Conservation (phyloP, 2,329 filamentous ascomycete genomes). For the Fusarium sp. region DNA sequence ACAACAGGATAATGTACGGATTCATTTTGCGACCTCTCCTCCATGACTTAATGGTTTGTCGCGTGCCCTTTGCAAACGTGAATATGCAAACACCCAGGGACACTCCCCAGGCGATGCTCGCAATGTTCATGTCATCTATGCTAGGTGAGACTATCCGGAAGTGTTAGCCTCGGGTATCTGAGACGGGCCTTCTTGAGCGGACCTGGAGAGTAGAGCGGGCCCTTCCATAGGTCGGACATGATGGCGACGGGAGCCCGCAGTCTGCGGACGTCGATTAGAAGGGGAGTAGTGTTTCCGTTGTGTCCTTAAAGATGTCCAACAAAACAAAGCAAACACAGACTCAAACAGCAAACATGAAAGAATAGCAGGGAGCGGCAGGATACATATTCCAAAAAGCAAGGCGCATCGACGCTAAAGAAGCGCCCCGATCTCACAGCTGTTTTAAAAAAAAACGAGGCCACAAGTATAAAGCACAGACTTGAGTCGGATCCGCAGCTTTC, state of each 20-base stretch:
- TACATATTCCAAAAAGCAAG: constrained; percentile 28
- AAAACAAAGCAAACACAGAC: not conserved
- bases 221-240: constrained; percentile 35
- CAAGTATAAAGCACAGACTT: constrained; percentile 21
- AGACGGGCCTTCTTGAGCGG: not conserved
- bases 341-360: not conserved
- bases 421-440: constrained; percentile 13
- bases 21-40: constrained; percentile 35
- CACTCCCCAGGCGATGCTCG: constrained; percentile 43
- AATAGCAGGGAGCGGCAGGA: constrained; percentile 2
- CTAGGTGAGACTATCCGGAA: constrained; percentile 17
- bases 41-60: constrained; percentile 40
- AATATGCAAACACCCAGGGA: constrained; percentile 43
- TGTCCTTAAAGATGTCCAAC: not conserved
- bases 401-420: constrained; percentile 20
- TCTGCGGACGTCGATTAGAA: not conserved
- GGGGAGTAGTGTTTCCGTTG: too few species aligned
- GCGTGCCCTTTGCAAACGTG: constrained; percentile 34
- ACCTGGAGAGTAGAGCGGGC: not conserved
- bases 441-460: not conserved
- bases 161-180: not conserved
- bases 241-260: not conserved
- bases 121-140: constrained; percentile 41
- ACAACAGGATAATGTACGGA: constrained; percentile 38
- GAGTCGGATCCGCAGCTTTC: constrained; percentile 32